A percentile compares a stretch with the other conserved stretches of the same genome.
Evolutionary conservation across 2,329 filamentous ascomycete species (phyloP).

Genomic region (Cyclaneusma minus): DNA sequence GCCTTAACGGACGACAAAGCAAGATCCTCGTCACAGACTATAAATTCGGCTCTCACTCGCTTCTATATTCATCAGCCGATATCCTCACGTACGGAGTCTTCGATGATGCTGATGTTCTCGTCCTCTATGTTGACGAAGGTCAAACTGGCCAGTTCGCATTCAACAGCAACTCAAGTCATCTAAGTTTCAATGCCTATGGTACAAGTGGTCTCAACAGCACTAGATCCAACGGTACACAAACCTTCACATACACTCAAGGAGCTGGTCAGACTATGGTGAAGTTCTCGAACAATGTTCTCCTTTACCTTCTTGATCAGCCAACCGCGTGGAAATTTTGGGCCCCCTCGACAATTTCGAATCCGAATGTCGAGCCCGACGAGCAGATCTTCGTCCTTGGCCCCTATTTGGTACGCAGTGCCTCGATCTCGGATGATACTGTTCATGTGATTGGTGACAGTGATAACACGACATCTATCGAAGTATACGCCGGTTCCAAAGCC

Average conservation of each 20-base stretch:
- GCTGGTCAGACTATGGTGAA: slow-evolving; percentile 28
- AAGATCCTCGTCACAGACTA: slow-evolving; percentile 40
- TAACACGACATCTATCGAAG: slow-evolving; percentile 24
- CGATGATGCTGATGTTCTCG: slow-evolving; percentile 27
- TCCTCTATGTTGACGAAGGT: slow-evolving; percentile 30
- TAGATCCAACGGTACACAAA: slow-evolving; percentile 14
- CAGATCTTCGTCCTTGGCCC: slow-evolving; percentile 29
- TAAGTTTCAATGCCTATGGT: slow-evolving; percentile 26
- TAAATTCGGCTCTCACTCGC: slow-evolving; percentile 25
- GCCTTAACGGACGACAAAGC: slow-evolving; percentile 33
- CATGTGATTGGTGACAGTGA: slow-evolving; percentile 24
- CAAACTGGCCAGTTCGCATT: slow-evolving; percentile 34
- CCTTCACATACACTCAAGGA: slow-evolving; percentile 30
- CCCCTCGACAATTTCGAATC: slow-evolving; percentile 28
- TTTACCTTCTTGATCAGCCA: slow-evolving; percentile 35
- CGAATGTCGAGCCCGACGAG: slow-evolving; percentile 26
- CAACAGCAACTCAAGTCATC: slow-evolving; percentile 18
- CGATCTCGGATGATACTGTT: slow-evolving; percentile 18
- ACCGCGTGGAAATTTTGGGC: slow-evolving; percentile 42
- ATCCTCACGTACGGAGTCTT: slow-evolving; percentile 31
- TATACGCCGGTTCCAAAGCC: slow-evolving; percentile 24
- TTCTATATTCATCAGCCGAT: slow-evolving; percentile 35
- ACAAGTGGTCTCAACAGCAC: slow-evolving; percentile 19
- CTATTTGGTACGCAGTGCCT: slow-evolving; percentile 26
- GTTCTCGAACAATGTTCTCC: slow-evolving; percentile 31